phyloP scores from a whole-genome alignment of 2,329 filamentous ascomycete species.

The Fusarium buharicum region DNA sequence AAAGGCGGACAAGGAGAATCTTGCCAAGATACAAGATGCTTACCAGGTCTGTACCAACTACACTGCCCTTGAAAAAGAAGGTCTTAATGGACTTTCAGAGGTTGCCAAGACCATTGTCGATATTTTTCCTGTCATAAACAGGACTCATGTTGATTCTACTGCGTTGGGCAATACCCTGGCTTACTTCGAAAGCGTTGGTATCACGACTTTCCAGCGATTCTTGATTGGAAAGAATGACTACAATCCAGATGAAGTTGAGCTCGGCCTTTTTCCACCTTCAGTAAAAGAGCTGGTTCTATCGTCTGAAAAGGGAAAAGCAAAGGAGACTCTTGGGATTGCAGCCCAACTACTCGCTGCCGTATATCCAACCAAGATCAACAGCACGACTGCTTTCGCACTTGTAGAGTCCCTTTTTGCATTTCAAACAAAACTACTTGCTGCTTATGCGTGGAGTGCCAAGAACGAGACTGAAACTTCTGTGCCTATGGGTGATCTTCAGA shows the following conservation, averaged over 20 bases:
- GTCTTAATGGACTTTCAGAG: constrained; percentile 64
- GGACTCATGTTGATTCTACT: neutral
- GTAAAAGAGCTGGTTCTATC: neutral
- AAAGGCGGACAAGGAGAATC: constrained; percentile 67
- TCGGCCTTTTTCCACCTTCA: neutral
- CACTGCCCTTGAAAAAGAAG: constrained; percentile 63
- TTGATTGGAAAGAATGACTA: neutral
- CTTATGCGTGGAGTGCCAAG: neutral
- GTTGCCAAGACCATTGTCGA: constrained; percentile 56
- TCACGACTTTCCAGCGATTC: constrained; percentile 16
- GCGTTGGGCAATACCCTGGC: constrained; percentile 14
- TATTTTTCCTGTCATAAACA: constrained; percentile 6
- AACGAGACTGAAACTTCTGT: neutral
- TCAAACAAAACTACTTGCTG: neutral
- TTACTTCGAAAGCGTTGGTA: constrained; percentile 19
- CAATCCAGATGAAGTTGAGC: constrained; percentile 1
- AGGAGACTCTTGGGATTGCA: constrained; percentile 12
- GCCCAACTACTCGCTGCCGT: constrained; percentile 8
- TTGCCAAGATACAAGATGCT: constrained; percentile 70
- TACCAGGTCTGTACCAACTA: constrained; percentile 76
- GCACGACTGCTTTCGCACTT: neutral
- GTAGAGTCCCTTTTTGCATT: neutral
- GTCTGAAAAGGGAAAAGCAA: neutral
- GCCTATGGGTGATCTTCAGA: neutral
- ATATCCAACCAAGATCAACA: constrained; percentile 14